Base-by-base conservation (phyloP, 2,329 filamentous ascomycete genomes). In the Pseudofabraea citricarpa region DNA sequence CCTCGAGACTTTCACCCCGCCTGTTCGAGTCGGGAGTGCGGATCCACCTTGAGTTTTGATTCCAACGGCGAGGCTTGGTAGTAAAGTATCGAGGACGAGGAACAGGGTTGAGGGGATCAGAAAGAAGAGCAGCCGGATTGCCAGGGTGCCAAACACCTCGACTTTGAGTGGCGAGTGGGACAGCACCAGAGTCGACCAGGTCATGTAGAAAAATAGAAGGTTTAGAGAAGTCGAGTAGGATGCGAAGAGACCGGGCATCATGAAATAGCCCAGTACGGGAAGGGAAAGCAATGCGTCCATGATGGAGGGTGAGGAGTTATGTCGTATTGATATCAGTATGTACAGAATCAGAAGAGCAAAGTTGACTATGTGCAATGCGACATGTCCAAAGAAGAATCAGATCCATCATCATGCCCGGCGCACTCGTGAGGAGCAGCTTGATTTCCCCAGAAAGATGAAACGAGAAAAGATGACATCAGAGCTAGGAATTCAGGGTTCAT, bases 141-240 rank as follows among this genome's bases (percentile, higher is more conserved):
- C 75, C 5, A 87, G 62, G 0, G 83, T 83, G 43, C 83, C 87
- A 41, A 86, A 70, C 1, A 93, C 62, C 62, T 95, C 88, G 45
- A 95, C 79, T 46, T 79, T 77, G 13, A 93, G 70, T 0, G 87
- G 81, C 1, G 83, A 74, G 56, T 94, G 85, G 6, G 85, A 85
- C 3, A 91, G 70, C 29, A 94, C 80, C 23, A 96, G 74, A 0
- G 87, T 91, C 5, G 81, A 81, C 90, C 90, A 95, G 54, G 87
- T 91, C 69, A 95, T 77, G 63, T 90, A 91, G 65, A 95, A 93
- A 70, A 95, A 90, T 49, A 94, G 69, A 19, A 95, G 68, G 63
- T 93, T 95, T 50, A 95, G 71, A 1, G 83, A 90, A 2, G 89
- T 91, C 32, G 72, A 83, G 69, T 85, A 90, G 6, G 85, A 84